A percentile compares a stretch with the other conserved stretches of the same genome.
These are phyloP conservation scores for Mycena vitilis DNA, from an alignment of 768 basidiomycete species.

Conservation along the genomic window DNA sequence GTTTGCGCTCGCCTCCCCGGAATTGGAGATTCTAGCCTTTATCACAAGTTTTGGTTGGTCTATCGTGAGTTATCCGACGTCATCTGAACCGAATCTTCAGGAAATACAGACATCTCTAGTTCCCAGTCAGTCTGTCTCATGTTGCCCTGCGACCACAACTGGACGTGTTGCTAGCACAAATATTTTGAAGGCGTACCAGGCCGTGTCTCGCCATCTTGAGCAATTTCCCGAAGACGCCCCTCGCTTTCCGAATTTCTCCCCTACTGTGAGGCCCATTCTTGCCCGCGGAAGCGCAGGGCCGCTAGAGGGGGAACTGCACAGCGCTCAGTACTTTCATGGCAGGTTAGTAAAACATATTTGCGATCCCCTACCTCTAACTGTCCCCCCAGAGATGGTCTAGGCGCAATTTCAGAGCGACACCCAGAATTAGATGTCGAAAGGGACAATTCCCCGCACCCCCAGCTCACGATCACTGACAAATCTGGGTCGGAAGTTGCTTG, in stretches of 20 bases:
- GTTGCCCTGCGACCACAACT: conserved; percentile 24
- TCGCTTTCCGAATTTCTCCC: conserved; percentile 74
- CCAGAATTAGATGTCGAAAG: conserved; percentile 65
- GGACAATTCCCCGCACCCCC: conserved; percentile 47
- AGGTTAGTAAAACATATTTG: conserved; percentile 53
- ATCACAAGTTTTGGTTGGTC: conserved; percentile 76
- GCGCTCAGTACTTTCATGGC: conserved; percentile 89
- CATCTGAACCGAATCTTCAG: conserved; percentile 48
- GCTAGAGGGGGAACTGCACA: conserved; percentile 76
- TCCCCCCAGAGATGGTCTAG: conserved; percentile 72
- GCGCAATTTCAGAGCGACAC: conserved; percentile 69
- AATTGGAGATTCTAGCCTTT: conserved; percentile 82
- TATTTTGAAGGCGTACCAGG: conserved; percentile 80
- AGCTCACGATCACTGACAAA: conserved; percentile 58
- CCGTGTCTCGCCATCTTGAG: conserved; percentile 68
- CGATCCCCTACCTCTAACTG: conserved; percentile 10
- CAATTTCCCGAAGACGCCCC: conserved; percentile 61
- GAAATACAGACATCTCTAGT: conserved; percentile 76
- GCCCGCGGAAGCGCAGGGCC: conserved; percentile 74
- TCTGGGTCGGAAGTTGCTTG: conserved; percentile 66
- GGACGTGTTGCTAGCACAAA: conserved; percentile 62
- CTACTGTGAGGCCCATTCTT: conserved; percentile 66
- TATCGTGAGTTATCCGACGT: too few species aligned
- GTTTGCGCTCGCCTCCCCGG: conserved; percentile 84
- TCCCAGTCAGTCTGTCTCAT: conserved; percentile 62